Base-by-base conservation (phyloP, 2,329 filamentous ascomycete species). In the Stenocarpella maydis region DNA sequence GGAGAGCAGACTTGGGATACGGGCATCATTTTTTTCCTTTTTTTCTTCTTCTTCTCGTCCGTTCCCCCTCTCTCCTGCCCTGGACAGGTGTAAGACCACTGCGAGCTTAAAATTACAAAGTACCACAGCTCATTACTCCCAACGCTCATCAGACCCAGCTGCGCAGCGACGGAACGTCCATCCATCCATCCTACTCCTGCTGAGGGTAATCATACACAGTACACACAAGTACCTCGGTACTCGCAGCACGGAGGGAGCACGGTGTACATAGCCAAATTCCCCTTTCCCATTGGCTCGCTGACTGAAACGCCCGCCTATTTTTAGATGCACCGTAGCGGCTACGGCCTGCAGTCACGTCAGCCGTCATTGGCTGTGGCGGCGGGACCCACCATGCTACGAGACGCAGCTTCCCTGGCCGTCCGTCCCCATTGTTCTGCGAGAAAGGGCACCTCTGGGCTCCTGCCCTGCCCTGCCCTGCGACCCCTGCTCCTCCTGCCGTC, bases 271-370 rank as follows among this genome's bases (percentile, higher is more conserved):
- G 31, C 31, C 21, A 17, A 1, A 43, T n/a, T 31, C 31, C 45
- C 52, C 52, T 49, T n/a, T 19, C 28, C 45, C 53, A 67, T 67
- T 67, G 65, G 65, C 54, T 39, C 21, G 52, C 58, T 45, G 52
- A 67, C 65, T 67, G 65, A 67, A 67, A 67, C 65, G 65, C 65
- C 58, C 52, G 52, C 53, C 65, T 67, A 67, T 67, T 67, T 67
- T 67, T 67, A 67, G 65, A 67, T 54, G 43, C 41, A 67, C 65
- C 39, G 7, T 67, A 49, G 65, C 65, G 65, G 58, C 65, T 67
- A 67, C 47, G 41, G 45, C 45, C 65, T 67, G 65, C 65, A 67
- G 52, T 58, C 45, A 47, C 65, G 41, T 52, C 41, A 67, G 21
- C 24, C 28, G 52, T 67, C 65, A 67, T 67, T 67, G 65, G 65